phyloP scores from a whole-genome alignment of 2,329 filamentous ascomycete species.

The Trichophyton rubrum region DNA sequence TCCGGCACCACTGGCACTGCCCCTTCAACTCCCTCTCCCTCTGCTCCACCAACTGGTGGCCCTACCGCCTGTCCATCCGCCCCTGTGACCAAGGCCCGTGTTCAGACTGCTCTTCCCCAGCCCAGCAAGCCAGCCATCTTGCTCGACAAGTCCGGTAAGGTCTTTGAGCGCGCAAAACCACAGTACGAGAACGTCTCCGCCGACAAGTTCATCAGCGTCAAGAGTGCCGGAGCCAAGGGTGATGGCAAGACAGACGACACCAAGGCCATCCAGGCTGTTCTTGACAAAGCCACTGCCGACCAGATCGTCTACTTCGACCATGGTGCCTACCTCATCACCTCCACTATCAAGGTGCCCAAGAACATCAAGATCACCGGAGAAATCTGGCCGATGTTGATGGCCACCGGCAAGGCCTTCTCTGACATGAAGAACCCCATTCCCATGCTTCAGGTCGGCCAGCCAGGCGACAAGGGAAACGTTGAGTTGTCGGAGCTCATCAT shows the following conservation, averaged over 20 bases:
- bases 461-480: constrained; percentile 63
- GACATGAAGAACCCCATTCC: constrained; percentile 64
- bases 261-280: constrained; percentile 62
- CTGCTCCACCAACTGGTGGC: constrained; percentile 7
- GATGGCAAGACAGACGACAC: constrained; percentile 85
- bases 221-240: constrained; percentile 68
- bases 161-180: constrained; percentile 79
- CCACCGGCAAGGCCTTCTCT: constrained; percentile 59
- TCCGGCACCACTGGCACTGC: constrained; percentile 6
- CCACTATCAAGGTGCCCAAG: constrained; percentile 52
- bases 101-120: constrained; percentile 48
- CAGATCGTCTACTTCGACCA: constrained; percentile 54
- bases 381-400: constrained; percentile 83
- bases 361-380: constrained; percentile 81
- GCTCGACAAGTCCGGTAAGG: constrained; percentile 49
- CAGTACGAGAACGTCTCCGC: constrained; percentile 62
- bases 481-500: constrained; percentile 85
- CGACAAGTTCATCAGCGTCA: constrained; percentile 70
- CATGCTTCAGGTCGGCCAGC: constrained; percentile 72
- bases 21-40: constrained; percentile 12
- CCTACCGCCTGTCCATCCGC: constrained; percentile 16
- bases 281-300: constrained; percentile 50
- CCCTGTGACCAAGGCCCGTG: constrained; percentile 27
- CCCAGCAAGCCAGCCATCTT: constrained; percentile 55
- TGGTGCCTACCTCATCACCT: constrained; percentile 49